A percentile compares a stretch with the other conserved stretches of the same genome.
Evolutionary conservation across 1,139 yeast species (phyloP).

Genomic region (Geotrichum candidum): DNA sequence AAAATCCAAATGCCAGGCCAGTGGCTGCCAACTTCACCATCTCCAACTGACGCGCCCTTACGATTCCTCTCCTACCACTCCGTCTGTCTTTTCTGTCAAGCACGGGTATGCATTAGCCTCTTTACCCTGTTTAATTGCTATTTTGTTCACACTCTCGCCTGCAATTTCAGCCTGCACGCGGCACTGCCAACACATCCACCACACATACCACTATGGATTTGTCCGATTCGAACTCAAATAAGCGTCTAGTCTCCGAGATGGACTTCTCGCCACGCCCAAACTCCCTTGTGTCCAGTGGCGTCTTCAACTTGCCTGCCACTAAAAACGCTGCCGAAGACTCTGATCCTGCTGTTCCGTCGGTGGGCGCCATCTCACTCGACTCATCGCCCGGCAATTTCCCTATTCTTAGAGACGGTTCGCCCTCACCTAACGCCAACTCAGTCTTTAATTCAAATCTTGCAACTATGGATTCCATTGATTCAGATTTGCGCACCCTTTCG

Average conservation of each 20-base stretch:
- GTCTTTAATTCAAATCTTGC: neutral
- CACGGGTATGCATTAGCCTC: neutral
- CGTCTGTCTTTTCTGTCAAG: neutral
- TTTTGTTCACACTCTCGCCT: neutral
- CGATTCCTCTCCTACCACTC: neutral
- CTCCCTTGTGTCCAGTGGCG: constrained; percentile 9
- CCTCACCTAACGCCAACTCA: neutral
- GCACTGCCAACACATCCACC: neutral
- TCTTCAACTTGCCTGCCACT: neutral
- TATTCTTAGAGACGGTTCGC: neutral
- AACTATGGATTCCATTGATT: neutral
- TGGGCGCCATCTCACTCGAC: constrained; percentile 9
- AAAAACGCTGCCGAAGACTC: neutral
- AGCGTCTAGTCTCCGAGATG: constrained; percentile 18
- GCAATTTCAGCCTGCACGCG: neutral
- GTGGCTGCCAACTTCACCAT: neutral
- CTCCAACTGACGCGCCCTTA: neutral
- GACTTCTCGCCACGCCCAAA: constrained; percentile 19
- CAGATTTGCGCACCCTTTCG: constrained; percentile 1
- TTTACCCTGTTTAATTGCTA: neutral
- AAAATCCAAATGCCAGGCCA: neutral
- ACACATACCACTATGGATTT: neutral
- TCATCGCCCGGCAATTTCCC: constrained; percentile 5
- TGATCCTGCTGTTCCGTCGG: constrained; percentile 5
- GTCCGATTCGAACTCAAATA: constrained; percentile 4